Base-by-base conservation (phyloP, 2,329 filamentous ascomycete species). In the Pseudogymnoascus sp. region DNA sequence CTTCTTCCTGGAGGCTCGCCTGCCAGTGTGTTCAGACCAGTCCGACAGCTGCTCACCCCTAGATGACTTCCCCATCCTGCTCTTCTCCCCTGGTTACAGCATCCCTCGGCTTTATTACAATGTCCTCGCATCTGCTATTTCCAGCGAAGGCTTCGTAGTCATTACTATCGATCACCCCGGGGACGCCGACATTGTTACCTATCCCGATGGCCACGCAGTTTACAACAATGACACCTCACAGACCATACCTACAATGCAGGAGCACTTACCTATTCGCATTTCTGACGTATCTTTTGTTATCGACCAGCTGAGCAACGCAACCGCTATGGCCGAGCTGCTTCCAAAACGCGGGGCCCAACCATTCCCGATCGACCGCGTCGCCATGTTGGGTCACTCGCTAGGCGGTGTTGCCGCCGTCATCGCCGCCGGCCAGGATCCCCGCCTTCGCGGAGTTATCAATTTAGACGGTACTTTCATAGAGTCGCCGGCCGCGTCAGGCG, bases 141-240 rank as follows among this genome's bases (percentile, higher is more conserved):
- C 75, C 4, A 73, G 73, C 15, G 65, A 71, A 8, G 76, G 76
- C 6, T 75, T 72, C 60, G 70, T 71, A 9, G 74, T 79, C 6
- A 66, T 77, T 1, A 66, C 74, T 4, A 69, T 79, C 59, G 77
- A 79, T 63, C 76, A 78, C 60, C 74, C 76, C 0, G 71, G 75
- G 50, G 75, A 78, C 57, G 71, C 74, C 1, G 66, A 71, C 30
- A 69, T 76, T 14, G 70, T 78, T 12, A 68, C 74, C 43, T 76
- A 74, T 57, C 72, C 73, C 4, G 67, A 75, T 58, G 75, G 70
- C 6, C 68, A 66, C 4, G 62, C 71, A 6, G 66, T 71, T 30
- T 71, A 64, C 36, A 57, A 66, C 22, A 50, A 50, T 14, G 41
- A 50, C 41, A 50, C 41, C 6, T 15, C 8, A 9, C 41, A 50